A percentile compares a stretch with the other conserved stretches of the same genome.
Evolutionary conservation across 768 basidiomycete genomes (phyloP).

Genomic region (Trichaptum fuscoviolaceum): DNA sequence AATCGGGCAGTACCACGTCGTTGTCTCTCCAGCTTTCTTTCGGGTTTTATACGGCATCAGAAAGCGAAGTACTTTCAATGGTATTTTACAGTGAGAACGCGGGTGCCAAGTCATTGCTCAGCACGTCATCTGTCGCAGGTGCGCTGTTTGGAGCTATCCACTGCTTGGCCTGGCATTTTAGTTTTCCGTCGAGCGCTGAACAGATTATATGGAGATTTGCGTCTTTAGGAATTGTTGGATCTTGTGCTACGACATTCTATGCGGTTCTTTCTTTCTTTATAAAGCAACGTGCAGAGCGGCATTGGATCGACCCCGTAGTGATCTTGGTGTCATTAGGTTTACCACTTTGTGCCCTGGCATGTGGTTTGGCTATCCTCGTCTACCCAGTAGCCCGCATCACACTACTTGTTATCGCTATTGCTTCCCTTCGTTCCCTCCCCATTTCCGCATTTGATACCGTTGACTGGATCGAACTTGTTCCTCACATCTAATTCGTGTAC

Average conservation of each 20-base stretch:
- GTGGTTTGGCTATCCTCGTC: too few relatives aligned
- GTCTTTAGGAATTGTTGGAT: constrained; percentile 5
- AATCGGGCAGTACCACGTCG: too few relatives aligned
- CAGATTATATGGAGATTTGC: constrained; percentile 21
- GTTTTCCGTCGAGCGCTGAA: constrained; percentile 16
- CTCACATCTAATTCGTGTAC: constrained; percentile 10
- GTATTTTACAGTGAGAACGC: too few relatives aligned
- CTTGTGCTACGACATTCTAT: neutral
- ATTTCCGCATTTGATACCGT: constrained; percentile 7
- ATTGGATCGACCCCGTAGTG: too few relatives aligned
- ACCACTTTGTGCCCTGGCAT: too few relatives aligned
- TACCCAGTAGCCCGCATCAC: constrained; percentile 1
- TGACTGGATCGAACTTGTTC: constrained; percentile 15
- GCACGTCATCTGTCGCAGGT: neutral
- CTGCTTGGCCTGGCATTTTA: constrained; percentile 24
- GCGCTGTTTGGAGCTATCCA: constrained; percentile 21
- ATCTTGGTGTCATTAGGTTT: too few relatives aligned
- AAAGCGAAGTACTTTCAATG: too few relatives aligned
- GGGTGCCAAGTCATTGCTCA: neutral
- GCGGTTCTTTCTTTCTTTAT: too few relatives aligned
- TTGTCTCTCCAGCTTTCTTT: too few relatives aligned
- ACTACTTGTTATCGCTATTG: constrained; percentile 13
- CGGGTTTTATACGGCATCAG: too few relatives aligned
- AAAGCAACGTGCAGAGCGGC: too few relatives aligned
- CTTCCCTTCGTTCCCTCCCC: constrained; percentile 14